Conservation (phyloP, 306 rosid genomes). For the Sicyos edulis region DNA sequence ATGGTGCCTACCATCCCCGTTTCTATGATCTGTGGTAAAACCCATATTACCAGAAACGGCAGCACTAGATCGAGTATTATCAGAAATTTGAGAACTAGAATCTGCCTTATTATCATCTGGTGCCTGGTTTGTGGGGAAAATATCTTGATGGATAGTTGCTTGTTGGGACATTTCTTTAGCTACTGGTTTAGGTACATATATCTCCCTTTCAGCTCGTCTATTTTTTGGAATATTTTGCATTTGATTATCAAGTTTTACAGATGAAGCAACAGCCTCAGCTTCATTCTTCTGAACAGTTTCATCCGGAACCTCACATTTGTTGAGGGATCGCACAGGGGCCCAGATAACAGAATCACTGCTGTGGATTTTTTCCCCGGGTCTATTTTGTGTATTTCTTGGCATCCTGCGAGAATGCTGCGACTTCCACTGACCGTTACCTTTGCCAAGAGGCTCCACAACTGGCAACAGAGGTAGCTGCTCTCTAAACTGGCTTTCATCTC, state of each 20-base stretch:
- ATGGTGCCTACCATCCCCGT: slow-evolving; percentile 47
- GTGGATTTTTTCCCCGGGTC: slow-evolving; percentile 51
- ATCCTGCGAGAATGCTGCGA: slow-evolving; percentile 59
- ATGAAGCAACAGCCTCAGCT: slow-evolving; percentile 40
- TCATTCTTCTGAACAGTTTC: slow-evolving; percentile 45
- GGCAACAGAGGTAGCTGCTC: slow-evolving; percentile 39
- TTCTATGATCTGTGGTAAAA: slow-evolving; percentile 45
- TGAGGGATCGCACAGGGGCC: slow-evolving; percentile 85
- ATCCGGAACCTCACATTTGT: slow-evolving; percentile 47
- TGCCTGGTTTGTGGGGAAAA: slow-evolving; percentile 39
- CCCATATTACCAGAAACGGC: slow-evolving; percentile 33
- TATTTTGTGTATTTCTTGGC: slow-evolving; percentile 59
- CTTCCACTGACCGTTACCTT: slow-evolving; percentile 61
- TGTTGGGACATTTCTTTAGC: slow-evolving; percentile 96
- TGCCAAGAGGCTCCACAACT: slow-evolving; percentile 55
- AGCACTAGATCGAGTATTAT: slow-evolving; percentile 31
- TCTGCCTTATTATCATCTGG: slow-evolving; percentile 38
- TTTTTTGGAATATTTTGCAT: slow-evolving; percentile 52
- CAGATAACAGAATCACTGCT: slow-evolving; percentile 66
- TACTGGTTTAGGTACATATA: slow-evolving; percentile 88
- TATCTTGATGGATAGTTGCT: slow-evolving; percentile 47
- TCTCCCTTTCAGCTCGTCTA: slow-evolving; percentile 93
- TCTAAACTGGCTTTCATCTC: slow-evolving; percentile 38
- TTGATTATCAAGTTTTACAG: slow-evolving; percentile 50
- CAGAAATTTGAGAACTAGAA: slow-evolving; percentile 38